phyloP scores from a whole-genome alignment of 2,329 filamentous ascomycete genomes.

The Chrysoporthe puriensis region DNA sequence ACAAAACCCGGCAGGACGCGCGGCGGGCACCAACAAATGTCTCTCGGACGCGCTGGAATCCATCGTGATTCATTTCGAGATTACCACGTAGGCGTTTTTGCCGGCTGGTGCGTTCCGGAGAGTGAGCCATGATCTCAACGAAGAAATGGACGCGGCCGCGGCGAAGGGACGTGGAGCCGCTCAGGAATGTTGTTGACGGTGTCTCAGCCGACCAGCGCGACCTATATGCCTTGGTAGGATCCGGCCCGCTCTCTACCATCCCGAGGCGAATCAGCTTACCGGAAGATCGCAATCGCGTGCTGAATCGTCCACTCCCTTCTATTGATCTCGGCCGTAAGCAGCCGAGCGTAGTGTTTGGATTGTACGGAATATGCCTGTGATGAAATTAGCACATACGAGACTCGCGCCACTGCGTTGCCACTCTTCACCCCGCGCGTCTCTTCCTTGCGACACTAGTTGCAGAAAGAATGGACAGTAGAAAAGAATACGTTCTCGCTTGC shows the following conservation, averaged over 20 bases:
- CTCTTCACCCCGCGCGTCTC: neutral
- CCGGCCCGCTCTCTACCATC: neutral
- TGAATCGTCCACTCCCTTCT: neutral
- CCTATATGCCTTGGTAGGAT: neutral
- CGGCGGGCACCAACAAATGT: neutral
- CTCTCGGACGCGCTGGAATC: slow-evolving; percentile 1
- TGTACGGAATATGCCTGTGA: neutral
- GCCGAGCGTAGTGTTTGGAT: neutral
- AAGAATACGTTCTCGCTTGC: neutral
- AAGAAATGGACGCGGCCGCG: neutral
- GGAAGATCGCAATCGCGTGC: neutral
- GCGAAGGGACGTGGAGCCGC: neutral
- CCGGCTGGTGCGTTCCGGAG: neutral
- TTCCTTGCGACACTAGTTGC: neutral
- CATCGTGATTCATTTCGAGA: neutral
- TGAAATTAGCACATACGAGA: neutral
- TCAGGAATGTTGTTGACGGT: neutral
- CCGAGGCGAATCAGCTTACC: neutral
- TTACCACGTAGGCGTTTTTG: neutral
- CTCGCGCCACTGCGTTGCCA: neutral
- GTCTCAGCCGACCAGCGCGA: slow-evolving; percentile 2
- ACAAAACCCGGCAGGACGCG: neutral
- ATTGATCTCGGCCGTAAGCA: neutral
- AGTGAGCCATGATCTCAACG: slow-evolving; percentile 1
- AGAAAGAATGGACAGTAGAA: neutral